phyloP scores from a whole-genome alignment of 2,329 filamentous ascomycete species.

The Colletotrichum aenigma region DNA sequence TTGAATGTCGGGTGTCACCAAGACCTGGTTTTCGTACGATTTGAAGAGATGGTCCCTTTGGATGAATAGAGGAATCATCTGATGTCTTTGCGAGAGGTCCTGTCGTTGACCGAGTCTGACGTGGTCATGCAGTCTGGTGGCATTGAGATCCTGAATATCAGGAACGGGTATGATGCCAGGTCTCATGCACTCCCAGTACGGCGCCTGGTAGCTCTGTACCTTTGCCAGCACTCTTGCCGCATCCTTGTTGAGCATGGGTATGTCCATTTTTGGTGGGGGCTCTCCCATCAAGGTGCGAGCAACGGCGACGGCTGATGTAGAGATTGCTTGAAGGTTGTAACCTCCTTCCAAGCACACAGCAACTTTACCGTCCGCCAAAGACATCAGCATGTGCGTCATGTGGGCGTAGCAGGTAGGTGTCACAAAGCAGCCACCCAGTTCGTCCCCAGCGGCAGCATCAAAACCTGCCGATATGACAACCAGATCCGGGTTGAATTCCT shows the following conservation, averaged over 20 bases:
- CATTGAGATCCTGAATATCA: conserved; percentile 55
- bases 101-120: conserved; percentile 79
- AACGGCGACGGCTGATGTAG: conserved; percentile 88
- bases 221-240: conserved; percentile 61
- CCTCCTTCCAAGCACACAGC: conserved; percentile 94
- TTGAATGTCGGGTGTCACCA: conserved; percentile 77
- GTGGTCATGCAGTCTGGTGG: conserved; percentile 76
- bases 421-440: conserved; percentile 91
- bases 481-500: conserved; percentile 91
- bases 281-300: conserved; percentile 95
- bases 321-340: conserved; percentile 93
- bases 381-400: conserved; percentile 99
- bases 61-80: conserved; percentile 82
- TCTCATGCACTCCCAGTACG: conserved; percentile 89
- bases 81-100: conserved; percentile 71
- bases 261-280: conserved; percentile 69
- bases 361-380: conserved; percentile 85
- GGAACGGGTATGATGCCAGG: conserved; percentile 64
- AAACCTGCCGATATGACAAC: conserved; percentile 97
- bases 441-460: conserved; percentile 91
- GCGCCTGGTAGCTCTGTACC: conserved; percentile 65
- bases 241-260: conserved; percentile 62
- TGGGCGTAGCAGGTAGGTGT: conserved; percentile 92
- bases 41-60: conserved; percentile 74
- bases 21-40: conserved; percentile 84